Percentiles rank a stretch among this genome's conserved stretches.
Evolutionary conservation across 148 eudicot genomes (phyloP).

Genomic region (Rhododendron vialii): DNA sequence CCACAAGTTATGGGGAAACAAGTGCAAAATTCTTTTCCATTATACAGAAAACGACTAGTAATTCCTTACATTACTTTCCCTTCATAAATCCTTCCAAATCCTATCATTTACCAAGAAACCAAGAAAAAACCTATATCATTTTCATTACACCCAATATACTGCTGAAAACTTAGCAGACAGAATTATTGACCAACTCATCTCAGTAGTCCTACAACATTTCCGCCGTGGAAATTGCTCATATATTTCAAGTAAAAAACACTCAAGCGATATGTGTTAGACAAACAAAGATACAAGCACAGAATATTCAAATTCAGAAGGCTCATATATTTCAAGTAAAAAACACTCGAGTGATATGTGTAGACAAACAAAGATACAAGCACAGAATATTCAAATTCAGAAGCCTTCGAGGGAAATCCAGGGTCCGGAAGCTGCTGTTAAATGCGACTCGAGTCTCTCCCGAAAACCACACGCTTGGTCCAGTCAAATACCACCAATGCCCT

Average conservation of each 20-base stretch:
- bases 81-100: not conserved
- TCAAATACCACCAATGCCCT: conserved; percentile 52
- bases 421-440: conserved; percentile 9
- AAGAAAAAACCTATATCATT: not conserved
- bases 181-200: not conserved
- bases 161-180: not conserved
- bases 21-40: not conserved
- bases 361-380: not conserved
- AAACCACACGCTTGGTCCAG: conserved; percentile 47
- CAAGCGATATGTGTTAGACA: too few species aligned
- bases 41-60: not conserved
- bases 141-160: not conserved
- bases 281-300: not conserved
- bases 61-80: not conserved
- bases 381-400: not conserved
- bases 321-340: not conserved
- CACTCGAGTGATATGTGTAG: not conserved
- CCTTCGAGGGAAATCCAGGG: not conserved
- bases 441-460: conserved; percentile 63
- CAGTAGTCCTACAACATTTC: not conserved
- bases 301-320: not conserved
- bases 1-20: not conserved
- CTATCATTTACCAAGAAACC: not conserved
- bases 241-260: not conserved
- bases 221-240: not conserved